Evolutionary conservation across 176 grass and related monocot genomes (phyloP).

Genomic region (Dendrocalamus sinicus): DNA sequence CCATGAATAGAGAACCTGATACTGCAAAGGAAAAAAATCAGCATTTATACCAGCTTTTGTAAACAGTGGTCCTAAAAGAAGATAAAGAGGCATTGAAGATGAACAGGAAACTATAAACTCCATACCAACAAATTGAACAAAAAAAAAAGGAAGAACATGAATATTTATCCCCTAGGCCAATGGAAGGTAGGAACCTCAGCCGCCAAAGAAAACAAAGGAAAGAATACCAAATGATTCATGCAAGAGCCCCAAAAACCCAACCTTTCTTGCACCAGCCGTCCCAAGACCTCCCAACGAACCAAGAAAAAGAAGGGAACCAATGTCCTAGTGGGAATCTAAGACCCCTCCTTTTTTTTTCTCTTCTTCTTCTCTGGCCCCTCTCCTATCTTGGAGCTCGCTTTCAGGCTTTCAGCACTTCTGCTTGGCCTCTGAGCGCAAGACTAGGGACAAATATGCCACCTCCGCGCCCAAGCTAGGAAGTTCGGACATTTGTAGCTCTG

Average conservation of each 20-base stretch:
- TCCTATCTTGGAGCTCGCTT: slow-evolving; percentile 48
- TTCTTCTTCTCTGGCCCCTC: slow-evolving; percentile 3
- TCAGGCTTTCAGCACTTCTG: slow-evolving; percentile 37
- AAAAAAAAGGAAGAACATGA: background rate
- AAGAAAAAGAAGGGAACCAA: background rate
- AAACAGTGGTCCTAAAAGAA: background rate
- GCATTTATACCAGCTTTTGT: background rate
- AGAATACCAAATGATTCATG: background rate
- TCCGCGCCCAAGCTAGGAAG: no score
- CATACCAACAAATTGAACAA: background rate
- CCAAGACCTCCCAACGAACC: slow-evolving; percentile 13
- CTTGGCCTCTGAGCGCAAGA: background rate
- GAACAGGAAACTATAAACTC: background rate
- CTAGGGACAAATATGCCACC: no score
- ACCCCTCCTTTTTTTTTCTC: slow-evolving; percentile 31
- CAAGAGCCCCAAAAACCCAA: slow-evolving; percentile 24
- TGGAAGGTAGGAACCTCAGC: background rate
- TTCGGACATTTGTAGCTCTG: no score
- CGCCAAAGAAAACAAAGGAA: slow-evolving; percentile 32
- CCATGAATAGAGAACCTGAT: background rate
- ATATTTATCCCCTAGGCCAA: background rate
- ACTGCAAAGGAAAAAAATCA: background rate
- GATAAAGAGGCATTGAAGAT: slow-evolving; percentile 6
- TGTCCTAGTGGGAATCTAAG: slow-evolving; percentile 36
- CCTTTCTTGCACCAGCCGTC: slow-evolving; percentile 32